Conservation (phyloP, 495 filamentous ascomycete species). For the Massariosphaeria phaeospora region DNA sequence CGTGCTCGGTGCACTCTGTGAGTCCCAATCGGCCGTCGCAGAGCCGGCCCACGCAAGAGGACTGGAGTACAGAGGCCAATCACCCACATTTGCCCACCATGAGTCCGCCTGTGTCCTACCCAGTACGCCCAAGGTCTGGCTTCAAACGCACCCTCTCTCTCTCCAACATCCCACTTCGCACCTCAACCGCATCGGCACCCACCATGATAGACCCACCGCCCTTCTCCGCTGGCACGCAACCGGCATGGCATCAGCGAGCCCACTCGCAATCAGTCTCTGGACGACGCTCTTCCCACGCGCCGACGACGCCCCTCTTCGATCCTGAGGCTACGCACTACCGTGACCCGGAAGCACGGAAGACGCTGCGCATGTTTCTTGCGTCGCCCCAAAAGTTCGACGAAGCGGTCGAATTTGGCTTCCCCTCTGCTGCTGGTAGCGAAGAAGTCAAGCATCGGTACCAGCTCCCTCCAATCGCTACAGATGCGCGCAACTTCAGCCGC, state of each 20-base stretch:
- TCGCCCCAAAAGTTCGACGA: conserved; percentile 96
- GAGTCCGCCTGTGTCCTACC: conserved; percentile 38
- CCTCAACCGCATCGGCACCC: conserved; percentile 40
- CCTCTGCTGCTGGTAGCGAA: conserved; percentile 49
- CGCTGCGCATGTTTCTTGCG: conserved; percentile 79
- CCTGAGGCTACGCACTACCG: conserved; percentile 76
- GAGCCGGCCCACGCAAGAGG: conserved; percentile 1
- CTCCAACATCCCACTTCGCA: conserved; percentile 44
- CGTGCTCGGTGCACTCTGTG: conserved; percentile 4
- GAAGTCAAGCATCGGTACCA: conserved; percentile 25
- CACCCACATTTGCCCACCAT: conserved; percentile 22
- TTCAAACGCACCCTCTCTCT: conserved; percentile 50
- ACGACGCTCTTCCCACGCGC: conserved; percentile 48
- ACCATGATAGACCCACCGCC: conserved; percentile 43
- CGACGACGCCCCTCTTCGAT: conserved; percentile 46
- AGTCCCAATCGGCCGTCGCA: conserved; percentile 6
- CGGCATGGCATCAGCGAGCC: conserved; percentile 29
- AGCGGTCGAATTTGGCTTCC: conserved; percentile 89
- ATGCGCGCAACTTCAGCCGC: conserved; percentile 28
- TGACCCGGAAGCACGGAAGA: conserved; percentile 82
- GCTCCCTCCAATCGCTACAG: conserved; percentile 28
- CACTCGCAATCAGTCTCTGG: conserved; percentile 35
- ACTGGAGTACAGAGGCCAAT: conserved; percentile 1
- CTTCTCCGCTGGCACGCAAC: conserved; percentile 9
- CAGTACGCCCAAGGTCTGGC: conserved; percentile 39